phyloP scores from a whole-genome alignment of 768 basidiomycete genomes.

The Phaffia tasmanica region DNA sequence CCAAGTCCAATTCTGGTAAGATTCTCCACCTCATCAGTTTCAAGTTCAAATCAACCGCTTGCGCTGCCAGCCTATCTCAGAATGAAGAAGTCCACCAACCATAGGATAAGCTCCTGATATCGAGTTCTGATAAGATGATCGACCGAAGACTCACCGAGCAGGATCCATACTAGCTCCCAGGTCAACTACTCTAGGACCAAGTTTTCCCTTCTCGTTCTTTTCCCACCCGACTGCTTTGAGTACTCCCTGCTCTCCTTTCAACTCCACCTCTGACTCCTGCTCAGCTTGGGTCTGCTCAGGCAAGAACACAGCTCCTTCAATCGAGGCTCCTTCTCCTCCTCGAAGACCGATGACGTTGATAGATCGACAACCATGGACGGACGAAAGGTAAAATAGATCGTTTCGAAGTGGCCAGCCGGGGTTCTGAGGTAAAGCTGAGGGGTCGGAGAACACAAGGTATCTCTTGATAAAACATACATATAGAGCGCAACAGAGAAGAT shows the following conservation, averaged over 20 bases:
- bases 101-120: neutral
- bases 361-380: conserved; percentile 44
- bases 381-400: conserved; percentile 67
- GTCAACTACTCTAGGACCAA: conserved; percentile 78
- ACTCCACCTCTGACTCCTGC: neutral
- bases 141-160: conserved; percentile 44
- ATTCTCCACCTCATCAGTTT: conserved; percentile 98
- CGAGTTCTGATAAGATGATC: neutral
- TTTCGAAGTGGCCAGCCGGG: conserved; percentile 93
- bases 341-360: conserved; percentile 69
- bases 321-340: conserved; percentile 43
- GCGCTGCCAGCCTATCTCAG: conserved; percentile 63
- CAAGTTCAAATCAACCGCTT: conserved; percentile 94
- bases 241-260: neutral
- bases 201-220: conserved; percentile 74
- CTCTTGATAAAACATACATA: conserved; percentile 25
- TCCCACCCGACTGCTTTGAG: conserved; percentile 89
- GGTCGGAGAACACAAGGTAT: conserved; percentile 65
- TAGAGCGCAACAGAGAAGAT: neutral
- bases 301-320: conserved; percentile 3
- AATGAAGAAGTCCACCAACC: neutral
- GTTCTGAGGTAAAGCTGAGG: conserved; percentile 60
- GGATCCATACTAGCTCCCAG: conserved; percentile 97
- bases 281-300: neutral
- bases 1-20: conserved; percentile 74